Base-by-base conservation (phyloP, 176 grass and related monocot genomes). In the Juncus inflexus region DNA sequence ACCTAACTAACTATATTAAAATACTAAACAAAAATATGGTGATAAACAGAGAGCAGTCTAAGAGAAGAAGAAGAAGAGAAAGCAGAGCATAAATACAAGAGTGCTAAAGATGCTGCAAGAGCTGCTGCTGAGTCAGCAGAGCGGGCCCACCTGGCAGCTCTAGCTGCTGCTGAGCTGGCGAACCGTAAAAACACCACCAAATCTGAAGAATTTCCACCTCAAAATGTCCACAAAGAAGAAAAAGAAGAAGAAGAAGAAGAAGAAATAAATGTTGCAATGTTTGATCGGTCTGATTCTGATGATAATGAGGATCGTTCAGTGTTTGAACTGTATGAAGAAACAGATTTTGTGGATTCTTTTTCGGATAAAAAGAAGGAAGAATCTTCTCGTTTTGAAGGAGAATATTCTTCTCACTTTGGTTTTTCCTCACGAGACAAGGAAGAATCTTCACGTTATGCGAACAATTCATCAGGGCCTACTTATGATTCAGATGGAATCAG, bases 101-200 rank as follows among this genome's bases (percentile, higher is more conserved):
- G 92, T 77, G 94, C 85, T 84, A 84, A 83, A 80, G 85, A 84
- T 79, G 94, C 94, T 76, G 89, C 88, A 40, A 78, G 86, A 64
- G 88, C 88, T 62, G 94, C 94, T 69, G 94, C 88, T 35, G 80
- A 92, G 35, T 84, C 88, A 66, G 94, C 88, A 75, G 88, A 92
- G 69, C 89, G 77, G 83, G 94, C 94, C 37, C 87, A 86, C 74
- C 65, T 86, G 56, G 94, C 94, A 78, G 94, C 94, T 74, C 82
- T 82, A 84, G 94, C 88, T 89, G 94, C 94, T 60, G 88, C 85
- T 50, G 78, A 99, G 67, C 80, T 99, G 87, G 94, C 88, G 58
- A 90, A 85, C 42, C 79, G 74, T 51, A 87, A 80, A 69, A 81
- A 91, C 54, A 59, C 40, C 38, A 69, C 11, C 28, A 13, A 12